phyloP scores from a whole-genome alignment of 2,329 filamentous ascomycete genomes.

The Fusarium proliferatum region DNA sequence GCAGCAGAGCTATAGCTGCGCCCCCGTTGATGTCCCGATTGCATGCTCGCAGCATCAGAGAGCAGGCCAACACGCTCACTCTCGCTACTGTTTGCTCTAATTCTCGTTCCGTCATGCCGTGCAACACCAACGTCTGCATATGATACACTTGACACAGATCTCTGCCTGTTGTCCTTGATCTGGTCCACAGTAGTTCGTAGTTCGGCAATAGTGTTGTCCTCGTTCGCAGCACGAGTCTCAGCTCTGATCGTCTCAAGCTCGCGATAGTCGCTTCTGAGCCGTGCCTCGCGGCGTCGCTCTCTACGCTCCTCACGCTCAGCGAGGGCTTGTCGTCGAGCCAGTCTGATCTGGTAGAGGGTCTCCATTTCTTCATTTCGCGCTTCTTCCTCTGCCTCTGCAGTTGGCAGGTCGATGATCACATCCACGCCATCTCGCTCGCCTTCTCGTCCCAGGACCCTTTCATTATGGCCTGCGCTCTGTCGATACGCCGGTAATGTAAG shows the following conservation, averaged over 20 bases:
- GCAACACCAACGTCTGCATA: slow-evolving; percentile 82
- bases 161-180: slow-evolving; percentile 69
- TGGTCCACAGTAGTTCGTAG: slow-evolving; percentile 66
- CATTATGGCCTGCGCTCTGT: slow-evolving; percentile 75
- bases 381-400: slow-evolving; percentile 79
- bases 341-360: slow-evolving; percentile 86
- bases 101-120: slow-evolving; percentile 78
- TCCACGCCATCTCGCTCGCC: slow-evolving; percentile 94
- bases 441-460: slow-evolving; percentile 86
- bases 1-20: slow-evolving; percentile 62
- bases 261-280: slow-evolving; percentile 74
- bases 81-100: slow-evolving; percentile 78
- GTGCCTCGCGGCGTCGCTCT: slow-evolving; percentile 75
- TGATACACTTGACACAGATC: slow-evolving; percentile 78
- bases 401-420: slow-evolving; percentile 86
- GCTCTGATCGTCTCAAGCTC: slow-evolving; percentile 75
- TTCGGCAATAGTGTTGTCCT: slow-evolving; percentile 65
- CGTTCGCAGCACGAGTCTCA: slow-evolving; percentile 60
- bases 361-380: slow-evolving; percentile 93
- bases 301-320: slow-evolving; percentile 83
- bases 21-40: slow-evolving; percentile 49
- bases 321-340: slow-evolving; percentile 79
- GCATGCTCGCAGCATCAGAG: slow-evolving; percentile 76
- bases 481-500: slow-evolving; percentile 93
- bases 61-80: slow-evolving; percentile 78